These are phyloP conservation scores for Vigna hirtella DNA, from an alignment of 306 rosid species.

Conservation along the genomic window DNA sequence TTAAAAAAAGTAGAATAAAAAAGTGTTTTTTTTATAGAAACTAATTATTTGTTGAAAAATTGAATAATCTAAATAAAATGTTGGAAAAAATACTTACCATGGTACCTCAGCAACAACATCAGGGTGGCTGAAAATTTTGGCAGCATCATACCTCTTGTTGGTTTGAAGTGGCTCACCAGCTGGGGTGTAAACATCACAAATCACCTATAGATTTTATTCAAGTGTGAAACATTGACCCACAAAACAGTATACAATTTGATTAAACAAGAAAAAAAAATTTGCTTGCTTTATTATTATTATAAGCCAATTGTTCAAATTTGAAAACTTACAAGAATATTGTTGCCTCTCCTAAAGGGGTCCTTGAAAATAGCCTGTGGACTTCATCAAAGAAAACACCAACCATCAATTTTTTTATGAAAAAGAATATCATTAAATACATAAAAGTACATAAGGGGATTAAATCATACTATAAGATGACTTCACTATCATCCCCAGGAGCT, in stretches of 20 bases:
- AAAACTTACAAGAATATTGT: conserved; percentile 65
- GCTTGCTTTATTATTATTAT: background rate
- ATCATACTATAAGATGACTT: conserved; percentile 70
- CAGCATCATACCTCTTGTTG: conserved; percentile 61
- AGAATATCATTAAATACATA: background rate
- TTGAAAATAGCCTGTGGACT: conserved; percentile 75
- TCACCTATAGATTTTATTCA: conserved; percentile 41
- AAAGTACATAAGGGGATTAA: background rate
- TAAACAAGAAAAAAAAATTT: background rate
- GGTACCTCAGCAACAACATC: conserved; percentile 66
- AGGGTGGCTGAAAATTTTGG: conserved; percentile 66
- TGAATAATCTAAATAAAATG: background rate
- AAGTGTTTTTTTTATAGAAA: background rate
- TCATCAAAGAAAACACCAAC: conserved; percentile 16
- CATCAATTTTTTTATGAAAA: conserved; percentile 21
- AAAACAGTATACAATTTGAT: background rate
- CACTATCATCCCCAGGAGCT: conserved; percentile 78
- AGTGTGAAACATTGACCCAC: conserved; percentile 1
- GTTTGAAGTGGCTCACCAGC: conserved; percentile 73
- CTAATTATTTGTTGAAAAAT: background rate
- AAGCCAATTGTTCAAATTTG: background rate
- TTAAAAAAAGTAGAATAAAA: background rate
- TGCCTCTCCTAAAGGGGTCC: conserved; percentile 74
- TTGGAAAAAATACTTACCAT: conserved; percentile 47
- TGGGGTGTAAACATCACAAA: conserved; percentile 73